Base-by-base conservation (phyloP, 768 basidiomycete species). In the Russula compacta region DNA sequence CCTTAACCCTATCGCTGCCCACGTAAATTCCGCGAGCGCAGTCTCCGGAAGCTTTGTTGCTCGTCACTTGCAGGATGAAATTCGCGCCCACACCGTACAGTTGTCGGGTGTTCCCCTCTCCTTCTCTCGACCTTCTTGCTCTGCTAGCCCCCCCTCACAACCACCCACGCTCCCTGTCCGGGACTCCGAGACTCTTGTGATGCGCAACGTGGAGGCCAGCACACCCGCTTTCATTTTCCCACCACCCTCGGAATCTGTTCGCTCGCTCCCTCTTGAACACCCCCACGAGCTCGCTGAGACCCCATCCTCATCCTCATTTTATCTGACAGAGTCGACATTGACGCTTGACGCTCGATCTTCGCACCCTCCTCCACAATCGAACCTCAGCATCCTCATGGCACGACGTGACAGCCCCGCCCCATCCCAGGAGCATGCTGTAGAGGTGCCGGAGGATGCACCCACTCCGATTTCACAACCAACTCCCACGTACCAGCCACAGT, bases 71-170 rank as follows among this genome's bases (percentile, higher is more conserved):
- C 83, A 83, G 64, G 79, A 79, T 64, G 76, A 78, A 33, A 91
- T 90, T 61, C 82, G 89, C 17, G 75, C 81, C 38, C 78, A 74
- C 64, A 89, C 88, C 0, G 78, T 90, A 69, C 77, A 84, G 54
- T 76, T 91, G 3, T 86, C 87, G 17, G 76, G 74, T 56, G 78
- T 83, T 70, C 73, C 79, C 4, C 47, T 74, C 58, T 71, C 78
- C 15, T 69, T 73, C 6, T 69, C 71, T 32, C 47, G 58, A 40
- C 66, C 71, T 4, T 66, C 67, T 17, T 63, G 61, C 24, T 64
- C 58, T 32, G 57, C 40, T 14, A 64, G 63, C 52, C 64, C 67
- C 29, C 63, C 62, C 36, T 29, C 60, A 21, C 67, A 61, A 17
- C 69, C 67, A 7, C 59, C 68, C 66, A 73, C 75, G 60, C 70